Base-by-base conservation (phyloP, 257 asterid species). In the Primulina eburnea region DNA sequence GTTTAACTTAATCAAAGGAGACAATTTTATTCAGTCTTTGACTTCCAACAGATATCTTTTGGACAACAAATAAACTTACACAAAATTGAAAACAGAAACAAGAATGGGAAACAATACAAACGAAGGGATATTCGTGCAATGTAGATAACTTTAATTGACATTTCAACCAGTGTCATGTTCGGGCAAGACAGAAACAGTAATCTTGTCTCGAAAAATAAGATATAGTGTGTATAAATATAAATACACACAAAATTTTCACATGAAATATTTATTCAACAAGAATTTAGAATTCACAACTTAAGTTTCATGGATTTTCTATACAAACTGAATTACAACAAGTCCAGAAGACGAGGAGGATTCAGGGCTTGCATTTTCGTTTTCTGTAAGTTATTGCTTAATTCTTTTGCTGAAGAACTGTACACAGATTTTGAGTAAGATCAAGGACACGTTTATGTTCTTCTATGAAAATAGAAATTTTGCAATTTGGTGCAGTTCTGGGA, bases 311-410 rank as follows among this genome's bases (percentile, higher is more conserved):
- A 18, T 34, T 8, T 62, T 37, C 69, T 61, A 77, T 68, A 57
- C 26, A 57, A 43, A 18, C 63, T 65, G 79, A 67, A 70, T 34
- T 57, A 20, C 20, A 62, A 60, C 20, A 53, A 30, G 38, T 20
- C 73, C 7, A 53, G 14, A 26, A 66, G 53, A 56, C 60, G 52
- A 20, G 83, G 83, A 61, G 83, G 80, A 66, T 79, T 79, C 75
- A 62, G 69, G 62, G 80, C 83, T 29, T 79, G 77, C 80, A 57
- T 59, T 61, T 79, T 75, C 24, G 63, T 79, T 58, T 79, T 75
- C 2, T 72, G 80, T 79, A 50, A 62, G 80, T 66, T 17, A 40
- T 47, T 3, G n/a, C 65, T 26, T 0, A 29, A 7, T 1, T 16
- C 60, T 0, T 67, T 26, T 7, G 30, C 18, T 40, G 32, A 33